phyloP scores from a whole-genome alignment of 2,329 filamentous ascomycete species.

The Sclerotinia spermophila region DNA sequence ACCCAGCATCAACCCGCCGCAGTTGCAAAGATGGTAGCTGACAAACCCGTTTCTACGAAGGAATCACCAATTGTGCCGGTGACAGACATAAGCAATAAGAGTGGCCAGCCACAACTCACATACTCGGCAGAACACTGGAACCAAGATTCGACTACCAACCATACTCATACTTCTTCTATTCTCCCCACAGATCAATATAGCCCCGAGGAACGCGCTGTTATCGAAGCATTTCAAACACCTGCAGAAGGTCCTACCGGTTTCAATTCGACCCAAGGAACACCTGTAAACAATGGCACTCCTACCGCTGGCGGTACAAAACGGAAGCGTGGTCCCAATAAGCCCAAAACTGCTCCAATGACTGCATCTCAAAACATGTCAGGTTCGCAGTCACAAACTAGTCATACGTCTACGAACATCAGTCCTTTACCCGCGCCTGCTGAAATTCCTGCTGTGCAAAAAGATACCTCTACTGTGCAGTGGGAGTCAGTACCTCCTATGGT shows the following conservation, averaged over 20 bases:
- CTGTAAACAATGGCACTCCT: constrained; percentile 24
- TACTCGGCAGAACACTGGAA: constrained; percentile 32
- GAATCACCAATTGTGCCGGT: constrained; percentile 17
- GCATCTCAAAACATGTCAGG: constrained; percentile 19
- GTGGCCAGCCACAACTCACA: constrained; percentile 17
- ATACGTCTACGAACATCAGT: constrained; percentile 11
- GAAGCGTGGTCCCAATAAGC: constrained; percentile 32
- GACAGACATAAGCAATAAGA: constrained; percentile 38
- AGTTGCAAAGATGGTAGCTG: constrained; percentile 20
- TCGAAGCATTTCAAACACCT: constrained; percentile 34
- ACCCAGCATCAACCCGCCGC: constrained; percentile 25
- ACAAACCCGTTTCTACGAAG: constrained; percentile 21
- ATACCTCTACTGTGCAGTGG: constrained; percentile 30
- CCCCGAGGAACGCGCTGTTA: constrained; percentile 36
- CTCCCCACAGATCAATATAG: constrained; percentile 31
- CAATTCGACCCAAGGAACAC: constrained; percentile 26
- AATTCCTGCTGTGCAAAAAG: constrained; percentile 25
- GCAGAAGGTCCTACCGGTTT: constrained; percentile 21
- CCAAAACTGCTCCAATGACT: constrained; percentile 24
- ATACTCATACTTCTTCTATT: constrained; percentile 17
- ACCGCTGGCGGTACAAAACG: constrained; percentile 27
- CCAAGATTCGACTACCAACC: constrained; percentile 23
- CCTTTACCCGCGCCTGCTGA: constrained; percentile 22
- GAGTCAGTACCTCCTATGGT: constrained; percentile 25
- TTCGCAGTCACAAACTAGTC: constrained; percentile 19